phyloP scores from a whole-genome alignment of 2,329 filamentous ascomycete genomes.

The Neonectria punicea region DNA sequence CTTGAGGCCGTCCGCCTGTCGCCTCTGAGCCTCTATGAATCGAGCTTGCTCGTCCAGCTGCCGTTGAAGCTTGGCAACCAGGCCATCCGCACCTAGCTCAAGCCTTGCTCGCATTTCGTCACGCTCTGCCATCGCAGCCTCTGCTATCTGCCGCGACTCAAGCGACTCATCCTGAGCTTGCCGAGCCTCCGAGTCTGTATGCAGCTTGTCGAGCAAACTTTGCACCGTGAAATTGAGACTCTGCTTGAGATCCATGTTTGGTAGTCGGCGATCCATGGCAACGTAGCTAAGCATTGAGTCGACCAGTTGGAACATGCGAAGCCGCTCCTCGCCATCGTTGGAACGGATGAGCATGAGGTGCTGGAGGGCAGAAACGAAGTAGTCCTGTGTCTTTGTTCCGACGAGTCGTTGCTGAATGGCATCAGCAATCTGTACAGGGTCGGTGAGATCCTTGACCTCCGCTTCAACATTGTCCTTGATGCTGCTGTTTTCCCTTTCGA shows the following conservation, averaged over 20 bases:
- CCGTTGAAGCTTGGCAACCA: conserved; percentile 92
- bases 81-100: conserved; percentile 89
- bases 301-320: conserved; percentile 96
- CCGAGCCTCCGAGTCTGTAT: conserved; percentile 94
- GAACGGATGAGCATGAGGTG: conserved; percentile 93
- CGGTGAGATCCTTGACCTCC: conserved; percentile 90
- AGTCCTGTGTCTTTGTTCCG: conserved; percentile 89
- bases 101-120: conserved; percentile 93
- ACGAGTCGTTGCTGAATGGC: conserved; percentile 88
- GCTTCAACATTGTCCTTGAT: conserved; percentile 88
- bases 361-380: conserved; percentile 94
- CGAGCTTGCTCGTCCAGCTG: conserved; percentile 93
- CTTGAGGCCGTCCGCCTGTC: conserved; percentile 89
- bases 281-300: conserved; percentile 99
- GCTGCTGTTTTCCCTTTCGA: conserved; percentile 90
- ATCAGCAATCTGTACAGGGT: conserved; percentile 92
- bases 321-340: conserved; percentile 88
- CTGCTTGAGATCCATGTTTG: conserved; percentile 98
- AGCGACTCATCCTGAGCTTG: conserved; percentile 92
- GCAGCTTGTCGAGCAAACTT: conserved; percentile 91
- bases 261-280: conserved; percentile 94
- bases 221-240: conserved; percentile 98
- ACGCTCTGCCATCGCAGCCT: conserved; percentile 93
- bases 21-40: conserved; percentile 87
- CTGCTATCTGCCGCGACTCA: conserved; percentile 90